These are phyloP conservation scores for Aspergillus niger DNA, from an alignment of 2,329 filamentous ascomycete species.

Conservation along the genomic window DNA sequence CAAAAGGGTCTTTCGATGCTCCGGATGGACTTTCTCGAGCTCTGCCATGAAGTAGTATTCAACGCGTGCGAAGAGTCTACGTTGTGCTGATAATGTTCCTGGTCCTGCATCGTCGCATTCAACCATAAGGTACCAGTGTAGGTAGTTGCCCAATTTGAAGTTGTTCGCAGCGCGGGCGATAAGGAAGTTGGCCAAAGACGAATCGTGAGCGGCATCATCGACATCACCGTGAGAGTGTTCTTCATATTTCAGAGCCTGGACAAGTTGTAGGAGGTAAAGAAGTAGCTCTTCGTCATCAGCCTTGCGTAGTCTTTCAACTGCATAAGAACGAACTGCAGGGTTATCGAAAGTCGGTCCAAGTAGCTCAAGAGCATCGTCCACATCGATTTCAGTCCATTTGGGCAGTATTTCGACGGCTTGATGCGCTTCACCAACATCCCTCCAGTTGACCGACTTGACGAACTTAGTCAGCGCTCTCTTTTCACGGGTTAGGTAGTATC, in stretches of 20 bases:
- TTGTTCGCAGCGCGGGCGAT: constrained; percentile 86
- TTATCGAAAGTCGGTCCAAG: constrained; percentile 92
- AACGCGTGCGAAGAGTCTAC: constrained; percentile 86
- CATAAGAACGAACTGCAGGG: constrained; percentile 83
- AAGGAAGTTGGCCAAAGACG: constrained; percentile 84
- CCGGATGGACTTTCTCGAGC: constrained; percentile 72
- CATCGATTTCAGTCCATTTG: constrained; percentile 95
- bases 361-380: constrained; percentile 93
- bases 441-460: constrained; percentile 96
- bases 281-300: constrained; percentile 89
- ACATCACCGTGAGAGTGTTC: constrained; percentile 66
- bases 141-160: constrained; percentile 87
- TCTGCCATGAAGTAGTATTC: constrained; percentile 96
- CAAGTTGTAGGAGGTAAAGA: constrained; percentile 87
- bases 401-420: constrained; percentile 87
- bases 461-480: constrained; percentile 95
- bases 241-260: constrained; percentile 95
- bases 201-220: constrained; percentile 68
- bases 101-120: constrained; percentile 84
- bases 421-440: constrained; percentile 77
- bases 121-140: constrained; percentile 98
- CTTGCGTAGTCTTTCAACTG: constrained; percentile 87
- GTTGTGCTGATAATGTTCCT: constrained; percentile 72
- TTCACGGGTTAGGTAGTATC: constrained; percentile 89
- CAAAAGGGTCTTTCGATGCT: constrained; percentile 73